Base-by-base conservation (phyloP, 371 early-diverging fungal genomes). In the Actinomucor elegans region DNA sequence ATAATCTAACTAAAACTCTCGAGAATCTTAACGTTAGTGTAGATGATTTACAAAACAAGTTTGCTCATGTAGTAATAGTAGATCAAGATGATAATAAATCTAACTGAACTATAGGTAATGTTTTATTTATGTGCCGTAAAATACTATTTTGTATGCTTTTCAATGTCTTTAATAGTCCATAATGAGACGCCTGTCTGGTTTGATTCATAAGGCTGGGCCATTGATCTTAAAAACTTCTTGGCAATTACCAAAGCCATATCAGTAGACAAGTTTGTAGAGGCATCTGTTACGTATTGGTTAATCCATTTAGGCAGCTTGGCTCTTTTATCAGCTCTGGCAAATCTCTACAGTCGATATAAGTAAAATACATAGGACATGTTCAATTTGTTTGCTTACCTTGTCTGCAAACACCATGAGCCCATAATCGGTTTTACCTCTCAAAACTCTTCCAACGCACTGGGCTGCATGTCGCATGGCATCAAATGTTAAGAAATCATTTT, bases 381-480 rank as follows among this genome's bases (percentile, higher is more conserved):
- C n/a, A n/a, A n/a, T n/a, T n/a, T n/a, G n/a, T n/a, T n/a, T n/a
- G n/a, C 41, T 55, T 69, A 87, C 88, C 79, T 96, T 94, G 66
- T 99, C 99, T 5, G 99, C 99, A 80, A 99, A 91, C 24, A 99
- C 87, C 99, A 99, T 99, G 31, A 99, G 66, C 14, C 99, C 99
- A 69, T 99, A 99, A 68, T 99, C 99, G 0, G 92, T 94, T 67
- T 98, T 99, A 60, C 98, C 98, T 47, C 99, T 80, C 52, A 99
- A 57, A 9, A 99, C 99, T 52, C 99, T 87, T 27, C 99, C 99
- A 12, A 97, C 93, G 73, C 99, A 99, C 77, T 99, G 99, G 8
- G 99, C 99, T 49, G 99, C 99, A 75, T 99, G 99, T 6, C 99
- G 88, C 86, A 99, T 91, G 0, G 99, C 99, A 67, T 99, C 99